These are phyloP conservation scores for Fusarium metavorans DNA, from an alignment of 2,329 filamentous ascomycete genomes.

Conservation along the genomic window DNA sequence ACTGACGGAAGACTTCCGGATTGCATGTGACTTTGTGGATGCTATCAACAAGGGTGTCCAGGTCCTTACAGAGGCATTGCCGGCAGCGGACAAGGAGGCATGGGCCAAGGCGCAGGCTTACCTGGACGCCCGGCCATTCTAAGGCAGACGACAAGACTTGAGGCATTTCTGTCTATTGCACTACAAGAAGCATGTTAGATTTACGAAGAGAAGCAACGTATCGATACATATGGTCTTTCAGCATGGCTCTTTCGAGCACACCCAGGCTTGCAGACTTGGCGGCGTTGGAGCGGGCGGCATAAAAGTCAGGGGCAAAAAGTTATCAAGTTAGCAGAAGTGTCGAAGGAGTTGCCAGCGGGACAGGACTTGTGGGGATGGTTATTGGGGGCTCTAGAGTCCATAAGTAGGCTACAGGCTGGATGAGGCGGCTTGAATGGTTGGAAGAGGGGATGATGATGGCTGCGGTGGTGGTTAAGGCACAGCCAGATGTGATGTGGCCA, in stretches of 20 bases:
- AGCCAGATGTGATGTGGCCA: not conserved
- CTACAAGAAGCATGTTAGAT: not conserved
- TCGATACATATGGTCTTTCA: slow-evolving; percentile 30
- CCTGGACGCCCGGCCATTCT: slow-evolving; percentile 59
- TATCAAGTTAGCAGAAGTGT: slow-evolving; percentile 37
- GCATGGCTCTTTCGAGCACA: slow-evolving; percentile 39
- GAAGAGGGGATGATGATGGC: not conserved
- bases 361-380: slow-evolving; percentile 37
- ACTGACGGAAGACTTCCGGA: slow-evolving; percentile 70
- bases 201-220: slow-evolving; percentile 22
- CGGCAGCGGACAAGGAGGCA: slow-evolving; percentile 58
- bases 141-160: slow-evolving; percentile 22
- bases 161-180: slow-evolving; percentile 13
- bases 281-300: slow-evolving; percentile 44
- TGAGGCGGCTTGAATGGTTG: slow-evolving; percentile 9
- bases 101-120: slow-evolving; percentile 70
- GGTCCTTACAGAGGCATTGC: slow-evolving; percentile 62
- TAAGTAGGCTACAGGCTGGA: slow-evolving; percentile 4
- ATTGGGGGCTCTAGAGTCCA: not conserved
- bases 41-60: slow-evolving; percentile 70
- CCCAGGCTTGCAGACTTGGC: slow-evolving; percentile 37
- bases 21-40: slow-evolving; percentile 68
- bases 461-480: slow-evolving; percentile 1
- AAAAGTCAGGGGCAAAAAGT: slow-evolving; percentile 40
- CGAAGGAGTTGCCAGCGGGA: slow-evolving; percentile 29